Evolutionary conservation across 2,329 filamentous ascomycete genomes (phyloP).

Genomic region (Orbilia quercus): DNA sequence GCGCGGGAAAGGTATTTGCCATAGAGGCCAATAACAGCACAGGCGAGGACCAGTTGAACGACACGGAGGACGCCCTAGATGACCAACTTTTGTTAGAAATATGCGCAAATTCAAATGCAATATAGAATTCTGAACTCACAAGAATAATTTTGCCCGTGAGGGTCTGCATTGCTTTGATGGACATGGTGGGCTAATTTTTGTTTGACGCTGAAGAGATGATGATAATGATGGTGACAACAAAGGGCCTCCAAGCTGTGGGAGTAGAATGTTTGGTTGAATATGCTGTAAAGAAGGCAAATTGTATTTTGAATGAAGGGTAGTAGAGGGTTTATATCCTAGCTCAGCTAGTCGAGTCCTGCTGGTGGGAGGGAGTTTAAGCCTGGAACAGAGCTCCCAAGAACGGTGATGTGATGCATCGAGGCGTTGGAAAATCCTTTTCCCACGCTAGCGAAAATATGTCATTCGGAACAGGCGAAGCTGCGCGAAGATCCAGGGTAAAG

Average conservation of each 20-base stretch:
- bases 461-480: not conserved
- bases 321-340: too few relatives aligned
- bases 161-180: constrained; percentile 32
- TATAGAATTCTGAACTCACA: constrained; percentile 8
- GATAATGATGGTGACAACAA: too few relatives aligned
- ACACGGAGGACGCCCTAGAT: constrained; percentile 71
- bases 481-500: not conserved
- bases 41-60: constrained; percentile 78
- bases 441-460: not conserved
- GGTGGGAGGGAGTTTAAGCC: not conserved
- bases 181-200: too few relatives aligned
- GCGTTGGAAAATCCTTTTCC: not conserved
- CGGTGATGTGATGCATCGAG: not conserved
- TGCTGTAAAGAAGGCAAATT: too few relatives aligned
- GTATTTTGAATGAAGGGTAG: too few relatives aligned
- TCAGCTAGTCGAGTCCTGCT: too few relatives aligned
- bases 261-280: too few relatives aligned
- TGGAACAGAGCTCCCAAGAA: not conserved
- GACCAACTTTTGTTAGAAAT: not conserved
- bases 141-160: constrained; percentile 47
- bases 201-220: too few relatives aligned
- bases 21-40: constrained; percentile 83
- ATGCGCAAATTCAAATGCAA: not conserved
- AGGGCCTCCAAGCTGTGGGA: too few relatives aligned
- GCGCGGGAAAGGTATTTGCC: constrained; percentile 74